Evolutionary conservation across 192 early-diverging fungal genomes (phyloP), one percentile per base, ranked within the genome.

Genomic region (Coemansia sp.): DNA sequence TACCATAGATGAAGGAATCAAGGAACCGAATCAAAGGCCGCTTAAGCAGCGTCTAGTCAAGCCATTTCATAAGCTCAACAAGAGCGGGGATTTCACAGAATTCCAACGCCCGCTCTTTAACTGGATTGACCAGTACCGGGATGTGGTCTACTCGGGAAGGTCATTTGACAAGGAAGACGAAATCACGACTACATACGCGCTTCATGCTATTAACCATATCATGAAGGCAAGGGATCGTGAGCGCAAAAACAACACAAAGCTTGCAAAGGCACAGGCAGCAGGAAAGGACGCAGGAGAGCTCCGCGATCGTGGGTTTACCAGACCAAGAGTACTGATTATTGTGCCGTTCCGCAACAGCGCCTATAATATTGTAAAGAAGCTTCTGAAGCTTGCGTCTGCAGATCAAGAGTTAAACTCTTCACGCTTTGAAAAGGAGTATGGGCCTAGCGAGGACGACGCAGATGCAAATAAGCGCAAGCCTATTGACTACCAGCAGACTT

Each of bases 301-400:
- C 21, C 88, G 94, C 10, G 97, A 99, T 72, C 96, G 97, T 77
- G 96, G 95, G 40, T 99, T 97, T 59, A 98, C 97, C 6, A 82
- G 95, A 6, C 94, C 97, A 2, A 92, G 91, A 56, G 94, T 97
- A 0, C 79, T 99, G 62, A 93, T 99, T 65, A 61, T 99, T 4
- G 40, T 93, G 26, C 97, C 97, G 6, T 93, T 94, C 77, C 87
- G 90, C 66, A 94, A 95, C 73, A 82, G 83, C 6, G 95, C 91
- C 0, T 85, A 91, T 63, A 91, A 91, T 62, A 69, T 98, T 47
- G 89, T 98, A 12, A 82, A 92, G 43, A 84, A 84, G 40, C 72
- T 99, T 18, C 89, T 93, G 39, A 82, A 73, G 42, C 74, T 98
- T 7, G 90, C 89, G 3, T 93, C 92, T 5, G 87, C 88, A 6